These are phyloP conservation scores for Krasilnikovozyma curviuscula DNA, from an alignment of 768 basidiomycete genomes.

Conservation along the genomic window DNA sequence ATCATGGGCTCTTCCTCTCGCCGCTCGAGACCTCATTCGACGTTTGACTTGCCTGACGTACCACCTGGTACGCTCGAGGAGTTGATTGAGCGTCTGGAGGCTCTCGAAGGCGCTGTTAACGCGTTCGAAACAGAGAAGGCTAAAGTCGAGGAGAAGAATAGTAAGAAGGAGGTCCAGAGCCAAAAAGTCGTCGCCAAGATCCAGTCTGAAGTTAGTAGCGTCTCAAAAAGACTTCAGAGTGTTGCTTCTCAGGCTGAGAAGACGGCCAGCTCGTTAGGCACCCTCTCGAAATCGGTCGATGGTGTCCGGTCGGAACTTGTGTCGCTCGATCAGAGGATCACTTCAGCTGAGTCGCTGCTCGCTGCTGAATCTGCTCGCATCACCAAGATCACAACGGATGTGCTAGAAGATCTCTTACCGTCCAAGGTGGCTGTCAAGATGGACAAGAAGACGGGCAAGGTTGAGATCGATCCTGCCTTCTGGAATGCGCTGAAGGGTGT, in stretches of 20 bases:
- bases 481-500: conserved; percentile 29
- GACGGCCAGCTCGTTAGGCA: conserved; percentile 2
- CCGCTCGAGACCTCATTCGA: no score
- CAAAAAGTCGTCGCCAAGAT: not conserved
- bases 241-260: not conserved
- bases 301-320: conserved; percentile 13
- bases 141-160: no score
- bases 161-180: no score
- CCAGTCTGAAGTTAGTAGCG: no score
- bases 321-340: conserved; percentile 17
- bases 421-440: conserved; percentile 24
- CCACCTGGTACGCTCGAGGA: no score
- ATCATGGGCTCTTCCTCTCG: no score
- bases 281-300: not conserved
- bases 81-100: no score
- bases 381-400: conserved; percentile 16
- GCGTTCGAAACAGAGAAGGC: no score
- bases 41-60: no score
- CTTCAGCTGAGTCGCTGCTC: conserved; percentile 19
- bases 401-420: conserved; percentile 27
- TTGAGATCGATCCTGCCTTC: conserved; percentile 28
- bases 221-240: conserved; percentile 5
- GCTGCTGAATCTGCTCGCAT: conserved; percentile 22
- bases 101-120: no score
- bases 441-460: conserved; percentile 17